Base-by-base conservation (phyloP, 805 yeast species). In the Wickerhamomyces chaumierensis region DNA sequence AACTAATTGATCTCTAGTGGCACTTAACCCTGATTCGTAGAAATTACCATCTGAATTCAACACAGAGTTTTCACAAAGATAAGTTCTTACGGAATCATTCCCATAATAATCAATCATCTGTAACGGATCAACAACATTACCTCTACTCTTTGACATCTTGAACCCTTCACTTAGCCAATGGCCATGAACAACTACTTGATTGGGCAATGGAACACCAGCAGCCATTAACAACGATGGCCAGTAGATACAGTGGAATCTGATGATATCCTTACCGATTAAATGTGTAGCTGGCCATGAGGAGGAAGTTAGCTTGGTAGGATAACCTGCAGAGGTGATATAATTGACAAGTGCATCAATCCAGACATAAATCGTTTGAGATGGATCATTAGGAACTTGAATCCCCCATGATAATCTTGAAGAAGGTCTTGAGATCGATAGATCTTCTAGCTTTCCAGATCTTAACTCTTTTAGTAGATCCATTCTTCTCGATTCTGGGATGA, bases 281-380 rank as follows among this genome's bases (percentile, higher is more conserved):
- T 92, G 96, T 0, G 79, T 75, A 40, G 56, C 48, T 32, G 53
- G 40, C 42, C 53, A 52, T n/a, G n/a, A n/a, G 15, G 43, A n/a
- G 21, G 48, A 37, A 25, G 29, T 8, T 4, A 31, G 18, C 9
- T 31, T 31, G 18, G 55, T 46, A 2, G 81, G 78, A 36, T 70
- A 82, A 2, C 84, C 85, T 3, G 74, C 62, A 1, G 85, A 70
- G 1, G 96, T 83, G 4, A 86, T 39, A 53, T 92, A 92, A 57
- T 87, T 92, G 34, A 81, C 68, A 34, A 92, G 65, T 0, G 98
- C 98, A 61, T 92, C 98, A 42, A 92, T 80, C 98, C 98, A 92
- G 14, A 92, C 98, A 52, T 92, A 92, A 38, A 92, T 77, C 36
- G 71, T 79, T 54, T 90, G 97, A 1, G 77, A 51, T 0, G 68